Evolutionary conservation across 2,329 filamentous ascomycete genomes (phyloP), one percentile per base, ranked within the genome.

Genomic region (Penicillium nordicum): DNA sequence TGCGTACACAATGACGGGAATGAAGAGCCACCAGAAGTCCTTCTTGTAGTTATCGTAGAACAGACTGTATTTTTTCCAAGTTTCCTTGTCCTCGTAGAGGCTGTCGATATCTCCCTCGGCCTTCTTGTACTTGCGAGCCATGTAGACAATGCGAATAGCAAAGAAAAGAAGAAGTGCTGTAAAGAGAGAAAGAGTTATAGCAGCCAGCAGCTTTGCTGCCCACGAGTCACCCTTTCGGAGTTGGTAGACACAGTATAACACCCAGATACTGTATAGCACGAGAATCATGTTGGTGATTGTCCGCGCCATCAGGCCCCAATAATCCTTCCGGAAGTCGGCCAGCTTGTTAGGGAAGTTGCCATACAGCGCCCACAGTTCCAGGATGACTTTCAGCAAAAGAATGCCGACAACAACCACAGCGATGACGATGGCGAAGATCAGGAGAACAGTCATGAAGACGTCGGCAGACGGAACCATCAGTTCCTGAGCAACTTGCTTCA

Each of bases 1-100:
- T 80, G 92, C 89, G 80, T 97, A 97, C 61, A 92, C 59, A 68
- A 97, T 96, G 59, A 84, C 80, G 0, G 94, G 94, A 14, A 97
- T 82, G 71, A 99, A 97, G 25, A 97, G 77, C 93, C 93, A 97
- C 94, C 94, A 99, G 79, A 93, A 96, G 66, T 87, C 85, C 75
- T 89, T 91, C 78, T 91, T 92, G 81, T 96, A 97, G 66, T 88
- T 88, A 69, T 97, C 94, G 79, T 99, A 99, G 78, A 99, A 97
- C 60, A 97, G 82, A 68, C 90, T 94, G 82, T 99, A 99, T 79
- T 94, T 96, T 72, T 90, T 82, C 92, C 94, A 97, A 40, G 88
- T 87, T 57, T 88, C 84, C 79, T 94, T 95, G 76, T 97, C 83
- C 58, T 97, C 89, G 74, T 92, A 97, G 9, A 99, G 81, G 12